These are phyloP conservation scores for Plasmodium knowlesi DNA, from an alignment of 169 alveolate genomes.

Conservation along the genomic window DNA sequence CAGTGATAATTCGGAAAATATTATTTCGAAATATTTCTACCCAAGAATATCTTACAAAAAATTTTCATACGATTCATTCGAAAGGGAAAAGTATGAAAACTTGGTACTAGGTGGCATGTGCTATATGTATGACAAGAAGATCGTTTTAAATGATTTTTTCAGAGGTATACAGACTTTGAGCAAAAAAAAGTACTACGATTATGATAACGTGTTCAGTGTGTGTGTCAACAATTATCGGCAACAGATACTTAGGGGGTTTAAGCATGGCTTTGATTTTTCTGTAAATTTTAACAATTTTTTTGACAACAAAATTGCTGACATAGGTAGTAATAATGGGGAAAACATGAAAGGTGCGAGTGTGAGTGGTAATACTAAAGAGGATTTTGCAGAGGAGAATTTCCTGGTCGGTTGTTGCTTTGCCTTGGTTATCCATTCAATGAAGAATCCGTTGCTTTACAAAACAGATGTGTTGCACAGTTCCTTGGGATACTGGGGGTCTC, in stretches of 20 bases:
- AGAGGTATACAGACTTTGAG: constrained; percentile 62
- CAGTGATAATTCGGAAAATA: constrained; percentile 53
- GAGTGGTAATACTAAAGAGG: background rate
- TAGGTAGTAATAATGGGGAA: background rate
- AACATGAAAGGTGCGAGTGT: constrained; percentile 7
- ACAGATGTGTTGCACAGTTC: constrained; percentile 47
- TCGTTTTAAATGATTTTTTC: constrained; percentile 63
- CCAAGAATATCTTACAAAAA: constrained; percentile 73
- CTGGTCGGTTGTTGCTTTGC: constrained; percentile 70
- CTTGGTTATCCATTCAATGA: constrained; percentile 72
- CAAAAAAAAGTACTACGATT: constrained; percentile 68
- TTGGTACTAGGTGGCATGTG: constrained; percentile 75
- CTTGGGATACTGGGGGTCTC: constrained; percentile 70
- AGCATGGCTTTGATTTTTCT: constrained; percentile 75
- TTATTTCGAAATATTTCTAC: constrained; percentile 69
- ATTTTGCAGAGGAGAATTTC: constrained; percentile 22
- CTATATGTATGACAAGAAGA: constrained; percentile 65
- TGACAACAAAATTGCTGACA: constrained; percentile 28
- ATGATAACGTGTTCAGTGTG: constrained; percentile 70
- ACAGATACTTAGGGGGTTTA: constrained; percentile 74
- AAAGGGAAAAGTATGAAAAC: constrained; percentile 65
- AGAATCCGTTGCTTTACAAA: constrained; percentile 66
- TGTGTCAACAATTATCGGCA: constrained; percentile 72
- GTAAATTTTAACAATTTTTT: constrained; percentile 75
- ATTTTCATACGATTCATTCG: constrained; percentile 71